Base-by-base conservation (phyloP, 495 filamentous ascomycete species). In the Cercophora samala region DNA sequence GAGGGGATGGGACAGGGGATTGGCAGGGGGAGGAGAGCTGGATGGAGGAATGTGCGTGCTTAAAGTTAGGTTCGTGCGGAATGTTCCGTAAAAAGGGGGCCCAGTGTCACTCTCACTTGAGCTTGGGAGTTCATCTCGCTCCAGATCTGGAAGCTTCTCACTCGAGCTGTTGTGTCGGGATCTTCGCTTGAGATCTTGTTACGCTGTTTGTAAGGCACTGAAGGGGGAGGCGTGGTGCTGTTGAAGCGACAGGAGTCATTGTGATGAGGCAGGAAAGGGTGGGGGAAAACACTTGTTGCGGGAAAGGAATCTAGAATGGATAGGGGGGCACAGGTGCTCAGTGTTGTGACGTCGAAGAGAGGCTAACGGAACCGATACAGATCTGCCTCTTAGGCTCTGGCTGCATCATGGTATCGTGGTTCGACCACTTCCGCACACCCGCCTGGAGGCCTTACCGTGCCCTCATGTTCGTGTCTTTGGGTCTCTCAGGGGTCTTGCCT, bases 381-480 rank as follows among this genome's bases (percentile, higher is more conserved):
- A 97, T 97, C 68, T 88, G 83, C 58, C 81, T 87, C 51, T 82
- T 97, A 59, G 93, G 90, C 6, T 68, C 89, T 15, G 89, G 87
- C 63, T 97, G 93, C 67, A 83, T 89, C 9, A 73, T 83, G 29
- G 91, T 94, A 13, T 92, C 90, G 24, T 83, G 93, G 72, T 79
- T 91, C 37, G 91, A 94, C 11, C 83, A 82, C 62, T 97, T 98
- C 77, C 86, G 95, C 46, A 91, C 91, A 0, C 90, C 95, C 5
- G 80, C 79, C 22, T 95, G 89, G 87, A 83, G 94, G 17, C 91
- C 92, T 17, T 93, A 96, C 75, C 88, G 95, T 53, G 93, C 96
- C 11, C 80, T 84, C 64, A 96, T 98, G 92, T 99, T 97, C 76
- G 89, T 97, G 53, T 86, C 85, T 25, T 90, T 98, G 80, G 95